Percentiles rank a stretch among this genome's conserved stretches.
Conservation (phyloP, 352 stramenopile genomes). For the Pythium sukuiense region DNA sequence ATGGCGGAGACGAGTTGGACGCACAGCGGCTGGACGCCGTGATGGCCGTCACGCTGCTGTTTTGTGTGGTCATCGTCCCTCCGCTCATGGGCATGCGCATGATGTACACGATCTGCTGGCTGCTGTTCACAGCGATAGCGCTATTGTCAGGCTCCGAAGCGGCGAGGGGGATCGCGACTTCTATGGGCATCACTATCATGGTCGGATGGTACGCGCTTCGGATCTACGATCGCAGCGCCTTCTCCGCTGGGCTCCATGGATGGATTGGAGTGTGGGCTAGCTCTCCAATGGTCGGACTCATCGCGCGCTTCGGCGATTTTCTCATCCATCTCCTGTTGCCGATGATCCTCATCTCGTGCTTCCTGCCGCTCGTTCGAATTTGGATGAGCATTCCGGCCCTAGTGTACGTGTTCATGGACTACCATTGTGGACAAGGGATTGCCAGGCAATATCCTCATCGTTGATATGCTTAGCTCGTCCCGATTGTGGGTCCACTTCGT, state of each 20-base stretch:
- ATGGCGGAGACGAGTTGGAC: conserved; percentile 12
- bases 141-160: conserved; percentile 55
- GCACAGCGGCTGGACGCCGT: conserved; percentile 43
- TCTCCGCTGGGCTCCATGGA: conserved; percentile 69
- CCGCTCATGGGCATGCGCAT: conserved; percentile 56
- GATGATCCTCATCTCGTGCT: conserved; percentile 75
- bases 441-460: neutral
- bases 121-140: conserved; percentile 59
- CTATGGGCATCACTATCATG: conserved; percentile 86
- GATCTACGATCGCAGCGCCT: conserved; percentile 76
- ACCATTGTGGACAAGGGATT: neutral
- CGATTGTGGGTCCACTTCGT: conserved; percentile 77
- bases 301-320: conserved; percentile 58
- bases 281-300: conserved; percentile 58
- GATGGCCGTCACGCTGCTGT: conserved; percentile 54
- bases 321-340: conserved; percentile 68
- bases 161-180: conserved; percentile 69
- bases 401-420: conserved; percentile 38
- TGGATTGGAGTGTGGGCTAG: conserved; percentile 79
- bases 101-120: conserved; percentile 84
- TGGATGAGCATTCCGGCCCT: conserved; percentile 82
- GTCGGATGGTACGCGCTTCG: conserved; percentile 83
- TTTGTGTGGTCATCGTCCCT: conserved; percentile 55
- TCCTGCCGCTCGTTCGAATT: conserved; percentile 68
- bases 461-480: conserved; percentile 46